Base-by-base conservation (phyloP, 352 stramenopile species). In the Phytophthora capsici region DNA sequence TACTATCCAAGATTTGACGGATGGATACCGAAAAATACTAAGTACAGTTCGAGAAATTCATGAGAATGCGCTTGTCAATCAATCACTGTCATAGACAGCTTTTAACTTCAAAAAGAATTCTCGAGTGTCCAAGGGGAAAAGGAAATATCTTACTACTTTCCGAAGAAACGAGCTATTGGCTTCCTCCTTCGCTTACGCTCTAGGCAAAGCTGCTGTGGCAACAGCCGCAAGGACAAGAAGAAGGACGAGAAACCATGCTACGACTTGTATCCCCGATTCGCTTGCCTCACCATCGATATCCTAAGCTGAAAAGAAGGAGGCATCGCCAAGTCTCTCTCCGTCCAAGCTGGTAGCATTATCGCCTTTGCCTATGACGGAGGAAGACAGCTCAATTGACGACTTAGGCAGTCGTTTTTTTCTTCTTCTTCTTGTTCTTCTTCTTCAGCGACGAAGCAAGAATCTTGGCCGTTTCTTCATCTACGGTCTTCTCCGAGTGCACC, bases 351-450 rank as follows among this genome's bases (percentile, higher is more conserved):
- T 17, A 51, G 14, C 30, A 19, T 20, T 23, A 43, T 44, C 20
- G 26, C 20, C 4, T 6, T 17, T 19, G 26, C 9, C 22, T 28
- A 28, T n/a, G 16, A 49, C 28, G 45, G 34, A 23, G 26, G 49
- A 63, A 19, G 22, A 34, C 32, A 37, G 51, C 43, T 20, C 22
- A 62, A 57, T 38, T 46, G 22, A 40, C 59, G 47, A 69, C 66
- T 60, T 80, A 78, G 22, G 68, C 74, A 62, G 69, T 75, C 40
- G 75, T 68, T 66, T 79, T 77, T 74, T 89, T 89, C 76, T 95
- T 96, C 85, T 98, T 98, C 86, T 98, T 98, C 81, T 98, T 98
- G 67, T 89, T 96, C 81, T 98, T 99, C 88, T 98, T 98, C 72
- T 98, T 97, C 53, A 93, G 79, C 52, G 97, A 95, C 40, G 94